phyloP scores from a whole-genome alignment of 768 basidiomycete species.

The Amanita inopinata region DNA sequence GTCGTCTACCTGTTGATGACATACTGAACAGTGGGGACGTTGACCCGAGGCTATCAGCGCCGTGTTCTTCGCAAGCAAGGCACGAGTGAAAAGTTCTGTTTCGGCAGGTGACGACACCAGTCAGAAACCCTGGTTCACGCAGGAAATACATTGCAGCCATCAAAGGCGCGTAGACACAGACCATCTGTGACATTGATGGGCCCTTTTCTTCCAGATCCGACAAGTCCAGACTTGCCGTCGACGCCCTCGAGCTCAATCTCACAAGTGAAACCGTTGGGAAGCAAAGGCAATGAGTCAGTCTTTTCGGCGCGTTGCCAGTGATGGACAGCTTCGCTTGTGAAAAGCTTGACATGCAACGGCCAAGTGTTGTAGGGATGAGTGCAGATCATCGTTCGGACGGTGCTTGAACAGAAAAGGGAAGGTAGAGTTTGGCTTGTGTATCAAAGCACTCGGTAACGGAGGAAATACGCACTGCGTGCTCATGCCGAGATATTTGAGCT shows the following conservation, averaged over 20 bases:
- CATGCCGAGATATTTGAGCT: conserved; percentile 26
- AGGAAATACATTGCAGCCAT: no score
- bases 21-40: conserved; percentile 36
- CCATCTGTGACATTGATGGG: conserved; percentile 54
- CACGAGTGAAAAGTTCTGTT: conserved; percentile 39
- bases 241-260: conserved; percentile 57
- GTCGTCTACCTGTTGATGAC: conserved; percentile 29
- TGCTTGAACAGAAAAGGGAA: conserved; percentile 24
- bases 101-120: neutral
- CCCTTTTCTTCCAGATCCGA: conserved; percentile 42
- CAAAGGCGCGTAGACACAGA: conserved; percentile 17
- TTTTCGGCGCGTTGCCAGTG: conserved; percentile 35
- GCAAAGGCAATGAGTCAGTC: conserved; percentile 15
- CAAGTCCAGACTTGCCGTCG: conserved; percentile 48
- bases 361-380: conserved; percentile 59
- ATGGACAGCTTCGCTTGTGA: conserved; percentile 50
- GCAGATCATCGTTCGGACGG: conserved; percentile 53
- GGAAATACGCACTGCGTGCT: conserved; percentile 45
- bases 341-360: conserved; percentile 70
- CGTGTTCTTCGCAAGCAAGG: conserved; percentile 39
- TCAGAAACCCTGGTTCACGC: neutral
- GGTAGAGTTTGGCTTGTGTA: neutral
- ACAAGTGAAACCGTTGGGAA: conserved; percentile 45
- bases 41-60: conserved; percentile 27
- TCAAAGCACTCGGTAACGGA: no score